Conservation (phyloP, 2,329 filamentous ascomycete genomes). For the Fusarium ramigenum region DNA sequence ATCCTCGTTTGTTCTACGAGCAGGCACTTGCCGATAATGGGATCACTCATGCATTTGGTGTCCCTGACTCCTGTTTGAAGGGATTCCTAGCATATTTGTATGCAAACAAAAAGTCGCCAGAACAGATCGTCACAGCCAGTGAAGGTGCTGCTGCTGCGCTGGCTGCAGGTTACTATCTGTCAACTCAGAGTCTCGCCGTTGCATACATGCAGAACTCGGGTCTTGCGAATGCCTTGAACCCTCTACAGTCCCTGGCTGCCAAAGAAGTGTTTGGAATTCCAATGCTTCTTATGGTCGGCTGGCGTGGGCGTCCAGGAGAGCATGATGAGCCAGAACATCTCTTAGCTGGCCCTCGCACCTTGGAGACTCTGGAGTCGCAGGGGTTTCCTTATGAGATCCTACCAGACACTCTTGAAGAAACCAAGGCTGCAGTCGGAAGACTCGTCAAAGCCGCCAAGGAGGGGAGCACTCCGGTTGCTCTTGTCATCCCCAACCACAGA, state of each 20-base stretch:
- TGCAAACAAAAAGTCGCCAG: background rate
- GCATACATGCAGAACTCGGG: background rate
- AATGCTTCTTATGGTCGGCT: conserved; percentile 7
- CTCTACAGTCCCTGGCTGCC: conserved; percentile 3
- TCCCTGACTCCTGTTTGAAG: background rate
- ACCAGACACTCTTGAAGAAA: background rate
- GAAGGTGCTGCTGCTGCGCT: background rate
- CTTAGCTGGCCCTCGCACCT: background rate
- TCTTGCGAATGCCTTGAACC: conserved; percentile 5
- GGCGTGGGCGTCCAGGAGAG: conserved; percentile 1
- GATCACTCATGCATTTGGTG: background rate
- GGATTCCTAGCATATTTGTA: background rate
- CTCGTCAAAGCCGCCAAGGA: background rate
- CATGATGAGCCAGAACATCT: background rate
- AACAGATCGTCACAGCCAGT: background rate
- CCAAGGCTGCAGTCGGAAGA: background rate
- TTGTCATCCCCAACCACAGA: background rate
- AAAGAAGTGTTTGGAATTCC: conserved; percentile 20
- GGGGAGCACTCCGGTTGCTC: background rate
- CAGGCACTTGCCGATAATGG: background rate
- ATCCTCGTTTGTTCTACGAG: conserved; percentile 2
- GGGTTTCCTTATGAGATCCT: background rate
- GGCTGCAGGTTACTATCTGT: background rate
- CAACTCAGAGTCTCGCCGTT: background rate
- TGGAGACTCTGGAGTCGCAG: background rate